Base-by-base conservation (phyloP, 495 filamentous ascomycete genomes). In the Aspergillus leporis region DNA sequence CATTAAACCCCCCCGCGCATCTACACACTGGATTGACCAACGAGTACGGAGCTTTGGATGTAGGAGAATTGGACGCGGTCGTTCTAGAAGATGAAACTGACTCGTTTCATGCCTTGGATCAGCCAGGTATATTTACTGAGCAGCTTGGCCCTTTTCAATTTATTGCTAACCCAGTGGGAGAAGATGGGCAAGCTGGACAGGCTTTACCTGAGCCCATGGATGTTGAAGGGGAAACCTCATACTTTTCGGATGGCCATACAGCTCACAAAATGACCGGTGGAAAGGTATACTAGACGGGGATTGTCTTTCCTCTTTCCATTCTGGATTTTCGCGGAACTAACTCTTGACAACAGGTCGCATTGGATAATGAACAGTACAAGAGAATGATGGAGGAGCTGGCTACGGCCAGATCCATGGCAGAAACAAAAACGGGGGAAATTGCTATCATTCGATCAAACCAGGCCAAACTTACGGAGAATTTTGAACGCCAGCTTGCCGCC, bases 371-470 rank as follows among this genome's bases (percentile, higher is more conserved):
- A 23, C 60, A 58, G 5, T 53, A 65, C 32, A 48, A 60, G 30
- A 70, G 68, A 16, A 72, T 86, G 21, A 69, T 75, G 54, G 70
- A 75, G 49, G 74, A 80, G 22, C 63, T 84, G 28, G 65, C 79
- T 34, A 71, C 73, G 13, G 84, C 83, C 12, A 83, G 77, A 65
- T 67, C 70, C 16, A 69, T 71, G 40, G 73, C 78, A 0, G 74
- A 78, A 58, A 75, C 80, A 14, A 89, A 87, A 68, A 66, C 78
- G 12, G 88, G 88, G 2, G 88, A 91, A 70, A 85, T 85, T 28
- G 75, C 86, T 21, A 89, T 89, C 12, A 78, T 90, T 30, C 85
- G 88, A 7, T 81, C 82, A 5, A 88, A 89, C 53, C 79, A 84
- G 51, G 71, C 75, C 3, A 86, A 82, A 56, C 63, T 79, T 23